Base-by-base conservation (phyloP, 2,329 filamentous ascomycete genomes). In the Lecanicillium sp. region DNA sequence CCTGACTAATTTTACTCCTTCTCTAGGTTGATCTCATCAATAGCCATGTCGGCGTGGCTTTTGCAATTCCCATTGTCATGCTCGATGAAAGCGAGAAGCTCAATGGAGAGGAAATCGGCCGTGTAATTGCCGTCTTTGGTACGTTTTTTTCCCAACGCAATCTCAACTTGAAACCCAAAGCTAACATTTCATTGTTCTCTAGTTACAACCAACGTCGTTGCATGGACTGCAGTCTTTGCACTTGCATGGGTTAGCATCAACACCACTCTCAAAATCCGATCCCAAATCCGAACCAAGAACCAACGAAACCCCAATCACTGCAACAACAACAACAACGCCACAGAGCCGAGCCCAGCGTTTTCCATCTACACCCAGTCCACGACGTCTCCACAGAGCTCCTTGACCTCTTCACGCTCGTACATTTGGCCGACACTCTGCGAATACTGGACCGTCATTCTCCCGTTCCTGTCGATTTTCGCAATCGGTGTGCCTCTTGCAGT, bases 11-110 rank as follows among this genome's bases (percentile, higher is more conserved):
- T 14, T 19, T 3, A 9, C 4, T n/a, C 28, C 1, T 35, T 14
- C 4, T 4, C 2, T 35, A 73, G 68, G 58, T 70, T 16, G 62
- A 73, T 34, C 60, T 73, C 9, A 59, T 73, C 38, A 74, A 74
- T 45, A 52, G 60, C 3, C 66, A 74, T 48, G 63, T 74, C 45
- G 69, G 70, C 0, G 49, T 72, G 5, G 70, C 67, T 3, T 74
- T 74, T 45, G 64, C 66, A 0, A 59, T 73, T 3, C 70, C 71
- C 0, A 60, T 74, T 3, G 53, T 71, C 2, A 65, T 66, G 56
- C 59, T 73, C 12, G 60, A 63, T 29, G 48, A 55, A n/a, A 48
- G 51, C 3, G 43, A 60, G 6, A 46, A 59, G 9, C 44, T 64
- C 7, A 50, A 54, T 14, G 47, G 52, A 14, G 45, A 40, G 3